Percentiles rank a stretch among this genome's conserved stretches.
These are phyloP conservation scores for Aspergillus tanneri DNA, from an alignment of 2,329 filamentous ascomycete species.

Conservation along the genomic window DNA sequence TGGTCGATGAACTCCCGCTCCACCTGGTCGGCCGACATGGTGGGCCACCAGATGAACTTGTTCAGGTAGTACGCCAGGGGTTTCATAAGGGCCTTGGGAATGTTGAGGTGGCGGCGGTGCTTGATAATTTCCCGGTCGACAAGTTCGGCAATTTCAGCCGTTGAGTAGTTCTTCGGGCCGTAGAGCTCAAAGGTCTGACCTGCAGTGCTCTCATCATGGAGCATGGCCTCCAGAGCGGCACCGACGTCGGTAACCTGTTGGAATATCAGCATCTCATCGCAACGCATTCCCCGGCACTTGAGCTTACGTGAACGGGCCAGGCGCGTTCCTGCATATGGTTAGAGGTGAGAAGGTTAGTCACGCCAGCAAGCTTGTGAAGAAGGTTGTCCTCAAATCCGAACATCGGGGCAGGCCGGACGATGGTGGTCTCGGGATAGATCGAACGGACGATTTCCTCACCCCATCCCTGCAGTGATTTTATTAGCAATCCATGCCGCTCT, in stretches of 20 bases:
- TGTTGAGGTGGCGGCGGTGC: slow-evolving; percentile 82
- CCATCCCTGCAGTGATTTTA: slow-evolving; percentile 55
- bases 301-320: slow-evolving; percentile 80
- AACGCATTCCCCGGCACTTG: background rate
- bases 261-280: slow-evolving; percentile 16
- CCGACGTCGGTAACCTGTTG: slow-evolving; percentile 81
- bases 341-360: slow-evolving; percentile 78
- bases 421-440: slow-evolving; percentile 95
- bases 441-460: slow-evolving; percentile 80
- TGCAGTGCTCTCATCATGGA: slow-evolving; percentile 85
- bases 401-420: slow-evolving; percentile 88
- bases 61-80: slow-evolving; percentile 73
- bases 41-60: slow-evolving; percentile 83
- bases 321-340: slow-evolving; percentile 93
- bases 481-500: background rate
- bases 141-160: slow-evolving; percentile 78
- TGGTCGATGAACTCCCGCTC: slow-evolving; percentile 94
- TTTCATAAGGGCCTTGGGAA: slow-evolving; percentile 78
- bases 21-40: slow-evolving; percentile 77
- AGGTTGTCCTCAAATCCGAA: slow-evolving; percentile 95
- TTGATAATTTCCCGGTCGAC: slow-evolving; percentile 93
- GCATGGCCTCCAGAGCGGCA: slow-evolving; percentile 81
- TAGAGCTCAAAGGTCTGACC: slow-evolving; percentile 92
- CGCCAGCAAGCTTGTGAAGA: slow-evolving; percentile 77
- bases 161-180: slow-evolving; percentile 88